Base-by-base conservation (phyloP, 352 stramenopile species). In the Globisporangium yorkense region DNA sequence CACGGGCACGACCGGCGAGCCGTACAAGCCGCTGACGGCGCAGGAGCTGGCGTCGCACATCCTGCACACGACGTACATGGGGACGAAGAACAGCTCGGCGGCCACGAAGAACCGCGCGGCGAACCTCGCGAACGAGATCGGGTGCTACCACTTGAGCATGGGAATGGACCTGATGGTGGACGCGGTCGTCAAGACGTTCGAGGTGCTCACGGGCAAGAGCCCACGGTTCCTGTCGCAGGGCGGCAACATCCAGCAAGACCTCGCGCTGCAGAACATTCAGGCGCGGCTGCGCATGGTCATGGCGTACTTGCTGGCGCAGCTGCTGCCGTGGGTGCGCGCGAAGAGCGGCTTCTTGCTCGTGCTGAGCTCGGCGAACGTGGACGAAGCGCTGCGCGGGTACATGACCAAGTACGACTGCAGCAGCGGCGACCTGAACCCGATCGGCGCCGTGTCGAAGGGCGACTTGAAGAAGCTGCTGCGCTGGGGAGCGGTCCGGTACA, bases 331-430 rank as follows among this genome's bases (percentile, higher is more conserved):
- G 97, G 88, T 98, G n/a, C 88, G 97, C 20, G 86, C 80, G 27
- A 93, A 93, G 58, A 75, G 57, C 13, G 96, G 97, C 41, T 99
- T 98, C 61, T 65, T 99, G n/a, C 84, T 99, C 7, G 97, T 99
- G 35, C 77, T 99, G 21, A 97, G 96, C 54, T 98, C 89, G 37
- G 96, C 92, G 41, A 99, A 99, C 71, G 97, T 99, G 1, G 97
- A 99, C 63, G 97, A 99, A 76, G 92, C 92, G 0, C 77, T 99
- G 46, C 90, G 97, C 54, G 97, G 97, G 31, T 99, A 99, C 80
- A 98, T 99, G 93, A 99, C 97, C 47, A 99, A 99, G 75, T 99
- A 99, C 63, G 97, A 99, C 80, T 99, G 97, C 75, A 98, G 90
- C 62, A 97, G 87, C 56, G 97, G 96, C 13, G 97, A 99, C 68